Evolutionary conservation across 208 protist species (phyloP).

Genomic region (Crithidia bombi): DNA sequence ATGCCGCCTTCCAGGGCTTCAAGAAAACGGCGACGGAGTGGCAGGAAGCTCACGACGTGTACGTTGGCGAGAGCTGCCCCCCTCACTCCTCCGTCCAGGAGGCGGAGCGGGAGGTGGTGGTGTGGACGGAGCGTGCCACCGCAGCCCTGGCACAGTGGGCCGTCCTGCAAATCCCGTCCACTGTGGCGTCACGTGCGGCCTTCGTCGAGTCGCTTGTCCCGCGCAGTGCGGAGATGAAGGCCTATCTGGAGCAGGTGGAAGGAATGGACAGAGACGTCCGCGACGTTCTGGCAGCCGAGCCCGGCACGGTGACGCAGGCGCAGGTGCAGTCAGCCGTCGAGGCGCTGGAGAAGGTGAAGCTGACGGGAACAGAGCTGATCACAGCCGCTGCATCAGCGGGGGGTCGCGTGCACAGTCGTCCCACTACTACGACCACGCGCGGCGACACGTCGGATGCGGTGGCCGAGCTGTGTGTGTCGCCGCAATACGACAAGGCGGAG

Average conservation of each 20-base stretch:
- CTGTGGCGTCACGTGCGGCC: background rate
- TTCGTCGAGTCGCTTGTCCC: slow-evolving; percentile 20
- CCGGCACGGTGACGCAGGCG: slow-evolving; percentile 15
- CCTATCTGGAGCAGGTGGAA: slow-evolving; percentile 25
- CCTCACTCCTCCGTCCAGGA: background rate
- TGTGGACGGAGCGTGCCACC: slow-evolving; percentile 22
- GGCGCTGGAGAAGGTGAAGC: slow-evolving; percentile 22
- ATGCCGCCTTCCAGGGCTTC: slow-evolving; percentile 15
- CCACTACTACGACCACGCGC: background rate
- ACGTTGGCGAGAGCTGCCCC: slow-evolving; percentile 10
- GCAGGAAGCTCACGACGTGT: slow-evolving; percentile 23
- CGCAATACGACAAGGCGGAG: slow-evolving; percentile 19
- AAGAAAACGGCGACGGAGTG: slow-evolving; percentile 14
- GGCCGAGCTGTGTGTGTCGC: background rate
- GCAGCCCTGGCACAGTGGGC: slow-evolving; percentile 17
- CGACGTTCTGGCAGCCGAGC: slow-evolving; percentile 20
- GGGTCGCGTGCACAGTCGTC: background rate
- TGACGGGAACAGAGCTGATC: slow-evolving; percentile 11
- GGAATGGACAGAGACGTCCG: slow-evolving; percentile 23
- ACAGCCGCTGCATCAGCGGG: slow-evolving; percentile 1
- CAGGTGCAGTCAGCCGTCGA: slow-evolving; percentile 22
- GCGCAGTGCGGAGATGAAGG: slow-evolving; percentile 15
- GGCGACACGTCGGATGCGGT: background rate
- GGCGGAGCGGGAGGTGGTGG: background rate
- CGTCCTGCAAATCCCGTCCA: slow-evolving; percentile 11